Conservation (phyloP, 1,139 yeast species). For the Diutina siamensis region DNA sequence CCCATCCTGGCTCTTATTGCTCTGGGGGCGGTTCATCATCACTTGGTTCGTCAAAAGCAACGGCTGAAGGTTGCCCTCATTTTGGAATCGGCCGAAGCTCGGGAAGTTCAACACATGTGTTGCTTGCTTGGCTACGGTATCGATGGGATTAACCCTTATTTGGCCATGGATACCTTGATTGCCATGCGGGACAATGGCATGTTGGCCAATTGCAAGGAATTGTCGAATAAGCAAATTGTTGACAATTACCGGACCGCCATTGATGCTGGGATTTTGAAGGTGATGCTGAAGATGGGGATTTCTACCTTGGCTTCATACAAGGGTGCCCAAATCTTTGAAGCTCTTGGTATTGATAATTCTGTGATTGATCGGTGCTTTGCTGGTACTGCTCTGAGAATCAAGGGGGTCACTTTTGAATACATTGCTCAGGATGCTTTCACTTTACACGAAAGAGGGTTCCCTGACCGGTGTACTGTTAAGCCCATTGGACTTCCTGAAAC, state of each 20-base stretch:
- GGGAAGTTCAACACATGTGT: conserved; percentile 95
- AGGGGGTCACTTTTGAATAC: conserved; percentile 90
- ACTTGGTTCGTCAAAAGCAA: conserved; percentile 88
- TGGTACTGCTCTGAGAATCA: conserved; percentile 94
- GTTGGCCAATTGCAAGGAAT: conserved; percentile 38
- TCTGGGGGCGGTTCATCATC: conserved; percentile 96
- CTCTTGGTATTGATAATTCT: conserved; percentile 88
- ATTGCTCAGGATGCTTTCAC: conserved; percentile 95
- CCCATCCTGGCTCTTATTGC: conserved; percentile 88
- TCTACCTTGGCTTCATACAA: conserved; percentile 94
- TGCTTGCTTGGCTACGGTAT: conserved; percentile 95
- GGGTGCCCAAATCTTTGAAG: conserved; percentile 98
- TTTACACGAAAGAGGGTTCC: conserved; percentile 86
- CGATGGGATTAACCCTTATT: conserved; percentile 89
- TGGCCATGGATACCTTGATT: conserved; percentile 80
- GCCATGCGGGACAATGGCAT: conserved; percentile 79
- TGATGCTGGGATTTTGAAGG: conserved; percentile 88
- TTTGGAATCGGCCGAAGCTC: conserved; percentile 92
- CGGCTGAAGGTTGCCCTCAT: conserved; percentile 91
- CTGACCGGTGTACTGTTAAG: conserved; percentile 58
- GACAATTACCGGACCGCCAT: conserved; percentile 72
- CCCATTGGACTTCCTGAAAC: conserved; percentile 80
- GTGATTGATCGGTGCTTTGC: conserved; percentile 94
- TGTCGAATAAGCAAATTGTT: conserved; percentile 50
- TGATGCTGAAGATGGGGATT: conserved; percentile 99